phyloP scores from a whole-genome alignment of 2,329 filamentous ascomycete species.

The Grosmannia serpens region DNA sequence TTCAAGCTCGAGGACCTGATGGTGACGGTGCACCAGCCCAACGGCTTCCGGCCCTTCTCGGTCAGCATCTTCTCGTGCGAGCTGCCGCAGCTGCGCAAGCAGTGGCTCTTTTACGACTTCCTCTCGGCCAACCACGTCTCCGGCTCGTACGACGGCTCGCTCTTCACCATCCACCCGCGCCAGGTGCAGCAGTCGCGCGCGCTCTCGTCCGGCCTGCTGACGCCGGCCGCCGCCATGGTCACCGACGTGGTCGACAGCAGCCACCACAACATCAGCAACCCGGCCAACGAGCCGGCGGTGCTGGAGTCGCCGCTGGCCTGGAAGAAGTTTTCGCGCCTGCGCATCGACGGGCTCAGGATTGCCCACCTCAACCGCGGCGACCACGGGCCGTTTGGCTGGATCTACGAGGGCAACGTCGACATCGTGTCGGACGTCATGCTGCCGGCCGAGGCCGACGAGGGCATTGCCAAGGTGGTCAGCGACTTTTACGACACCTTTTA shows the following conservation, averaged over 20 bases:
- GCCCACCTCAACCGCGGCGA: constrained; percentile 92
- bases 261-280: constrained; percentile 41
- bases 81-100: constrained; percentile 81
- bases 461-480: constrained; percentile 87
- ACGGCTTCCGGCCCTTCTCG: constrained; percentile 84
- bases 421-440: constrained; percentile 95
- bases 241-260: constrained; percentile 39
- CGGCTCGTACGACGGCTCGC: constrained; percentile 84
- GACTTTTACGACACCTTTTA: constrained; percentile 97
- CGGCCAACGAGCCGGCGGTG: background rate
- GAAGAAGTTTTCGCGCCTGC: constrained; percentile 91
- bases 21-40: constrained; percentile 82
- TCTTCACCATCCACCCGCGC: constrained; percentile 93
- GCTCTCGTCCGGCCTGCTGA: background rate
- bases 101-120: constrained; percentile 97
- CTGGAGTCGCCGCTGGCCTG: constrained; percentile 39
- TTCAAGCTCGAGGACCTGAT: constrained; percentile 94
- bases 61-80: constrained; percentile 95
- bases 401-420: constrained; percentile 92
- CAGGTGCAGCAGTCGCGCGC: constrained; percentile 53
- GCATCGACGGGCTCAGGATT: constrained; percentile 88
- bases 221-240: constrained; percentile 51
- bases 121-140: constrained; percentile 92
- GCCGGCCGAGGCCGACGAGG: constrained; percentile 75
- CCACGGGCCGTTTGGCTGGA: constrained; percentile 93